phyloP scores from a whole-genome alignment of 331 rosid species.

The Erythrophleum ivorense region DNA sequence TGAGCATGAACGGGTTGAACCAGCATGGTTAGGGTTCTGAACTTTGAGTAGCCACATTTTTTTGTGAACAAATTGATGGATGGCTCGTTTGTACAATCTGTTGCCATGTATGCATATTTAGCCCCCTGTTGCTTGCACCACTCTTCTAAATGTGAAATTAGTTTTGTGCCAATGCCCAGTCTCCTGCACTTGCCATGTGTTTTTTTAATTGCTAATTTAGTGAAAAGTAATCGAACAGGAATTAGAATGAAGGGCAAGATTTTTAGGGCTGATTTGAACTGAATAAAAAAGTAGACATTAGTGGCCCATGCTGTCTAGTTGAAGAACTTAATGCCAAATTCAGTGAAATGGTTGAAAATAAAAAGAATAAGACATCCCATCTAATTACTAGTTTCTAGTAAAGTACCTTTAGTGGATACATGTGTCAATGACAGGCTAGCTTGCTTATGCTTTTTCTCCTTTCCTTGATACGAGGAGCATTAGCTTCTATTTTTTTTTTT shows the following conservation, averaged over 20 bases:
- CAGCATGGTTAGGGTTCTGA: constrained; percentile 72
- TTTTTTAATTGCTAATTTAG: neutral
- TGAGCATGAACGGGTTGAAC: constrained; percentile 93
- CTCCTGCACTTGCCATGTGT: constrained; percentile 62
- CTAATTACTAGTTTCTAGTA: constrained; percentile 39
- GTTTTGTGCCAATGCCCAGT: constrained; percentile 81
- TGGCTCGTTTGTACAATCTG: constrained; percentile 89
- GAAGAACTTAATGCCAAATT: constrained; percentile 51
- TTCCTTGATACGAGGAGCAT: constrained; percentile 80
- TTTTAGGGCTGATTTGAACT: constrained; percentile 36
- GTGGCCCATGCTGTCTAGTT: constrained; percentile 54
- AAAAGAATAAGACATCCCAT: constrained; percentile 62
- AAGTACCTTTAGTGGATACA: constrained; percentile 52
- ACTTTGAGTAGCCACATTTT: constrained; percentile 67
- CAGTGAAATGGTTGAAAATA: constrained; percentile 37
- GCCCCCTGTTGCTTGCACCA: constrained; percentile 88
- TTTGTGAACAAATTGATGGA: constrained; percentile 82
- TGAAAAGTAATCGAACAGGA: constrained; percentile 25
- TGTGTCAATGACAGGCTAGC: constrained; percentile 71
- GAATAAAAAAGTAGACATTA: constrained; percentile 31
- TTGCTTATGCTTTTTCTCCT: constrained; percentile 51
- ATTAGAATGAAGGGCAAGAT: constrained; percentile 32
- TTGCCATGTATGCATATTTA: constrained; percentile 80
- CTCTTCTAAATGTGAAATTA: constrained; percentile 67
- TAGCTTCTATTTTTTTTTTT: constrained; percentile 31